These are phyloP conservation scores for Blepharisma undulans DNA, from an alignment of 169 alveolate species.

Conservation along the genomic window DNA sequence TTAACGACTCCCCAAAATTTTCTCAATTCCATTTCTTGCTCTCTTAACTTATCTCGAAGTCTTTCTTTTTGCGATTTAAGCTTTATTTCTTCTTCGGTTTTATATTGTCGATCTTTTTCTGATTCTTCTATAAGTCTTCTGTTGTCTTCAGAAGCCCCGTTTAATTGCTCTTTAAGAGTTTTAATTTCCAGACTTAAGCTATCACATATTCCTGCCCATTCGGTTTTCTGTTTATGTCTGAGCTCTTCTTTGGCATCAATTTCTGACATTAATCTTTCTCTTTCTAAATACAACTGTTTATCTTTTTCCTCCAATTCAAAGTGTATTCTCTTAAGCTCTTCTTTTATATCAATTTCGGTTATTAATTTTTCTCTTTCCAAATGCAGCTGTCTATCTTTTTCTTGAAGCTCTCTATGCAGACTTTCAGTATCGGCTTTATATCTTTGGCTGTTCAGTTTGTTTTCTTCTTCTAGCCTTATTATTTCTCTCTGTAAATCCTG, in stretches of 20 bases:
- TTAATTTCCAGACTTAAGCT: constrained; percentile 53
- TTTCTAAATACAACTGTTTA: not conserved
- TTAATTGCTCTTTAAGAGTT: constrained; percentile 24
- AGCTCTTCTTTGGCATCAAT: constrained; percentile 37
- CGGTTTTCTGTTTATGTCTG: constrained; percentile 50
- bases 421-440: not conserved
- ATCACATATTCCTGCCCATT: constrained; percentile 68
- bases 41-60: not conserved
- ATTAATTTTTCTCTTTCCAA: not conserved
- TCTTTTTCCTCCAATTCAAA: constrained; percentile 36
- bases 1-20: not conserved
- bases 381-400: not conserved
- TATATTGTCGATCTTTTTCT: not conserved
- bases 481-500: not conserved
- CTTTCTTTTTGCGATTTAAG: not conserved
- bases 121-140: not conserved
- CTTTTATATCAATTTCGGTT: not conserved
- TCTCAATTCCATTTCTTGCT: constrained; percentile 1
- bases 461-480: not conserved
- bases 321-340: not conserved
- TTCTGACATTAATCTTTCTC: constrained; percentile 12
- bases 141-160: not conserved
- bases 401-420: not conserved
- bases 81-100: not conserved
- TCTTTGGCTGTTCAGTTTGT: not conserved